Evolutionary conservation across 208 protist genomes (phyloP).

Genomic region (Phytomonas francai): DNA sequence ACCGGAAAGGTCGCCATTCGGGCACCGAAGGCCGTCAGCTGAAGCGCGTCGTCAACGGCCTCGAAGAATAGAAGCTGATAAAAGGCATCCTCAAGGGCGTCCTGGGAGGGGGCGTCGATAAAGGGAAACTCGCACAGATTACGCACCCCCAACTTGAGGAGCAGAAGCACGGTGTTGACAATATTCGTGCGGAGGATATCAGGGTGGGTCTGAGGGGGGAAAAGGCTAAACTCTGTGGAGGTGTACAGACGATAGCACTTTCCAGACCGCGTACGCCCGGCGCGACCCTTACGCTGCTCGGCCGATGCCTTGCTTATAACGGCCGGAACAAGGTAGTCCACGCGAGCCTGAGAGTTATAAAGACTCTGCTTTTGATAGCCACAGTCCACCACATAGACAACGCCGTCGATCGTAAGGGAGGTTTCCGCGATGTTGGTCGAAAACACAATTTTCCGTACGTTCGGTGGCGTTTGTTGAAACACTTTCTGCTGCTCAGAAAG

Average conservation of each 20-base stretch:
- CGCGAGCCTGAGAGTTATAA: constrained; percentile 92
- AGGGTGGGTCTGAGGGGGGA: constrained; percentile 81
- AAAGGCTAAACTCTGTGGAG: constrained; percentile 58
- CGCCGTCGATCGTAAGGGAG: constrained; percentile 99
- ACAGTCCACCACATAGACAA: constrained; percentile 99
- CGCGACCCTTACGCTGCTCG: constrained; percentile 99
- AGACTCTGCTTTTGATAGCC: constrained; percentile 99
- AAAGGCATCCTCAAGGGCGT: constrained; percentile 94
- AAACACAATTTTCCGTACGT: constrained; percentile 92
- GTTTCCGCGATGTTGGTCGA: constrained; percentile 99
- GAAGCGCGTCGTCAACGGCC: constrained; percentile 94
- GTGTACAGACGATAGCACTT: constrained; percentile 98
- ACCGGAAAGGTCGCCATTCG: constrained; percentile 69
- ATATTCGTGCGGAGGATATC: constrained; percentile 97
- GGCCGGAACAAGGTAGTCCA: constrained; percentile 96
- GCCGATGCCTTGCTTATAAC: constrained; percentile 98
- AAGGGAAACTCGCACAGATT: constrained; percentile 96
- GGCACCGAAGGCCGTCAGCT: constrained; percentile 59
- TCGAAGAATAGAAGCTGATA: constrained; percentile 97
- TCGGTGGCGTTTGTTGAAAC: constrained; percentile 28
- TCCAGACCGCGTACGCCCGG: constrained; percentile 96
- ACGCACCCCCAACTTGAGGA: constrained; percentile 95
- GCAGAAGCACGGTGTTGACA: constrained; percentile 90
- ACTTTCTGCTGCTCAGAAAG: constrained; percentile 74
- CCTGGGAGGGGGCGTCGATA: constrained; percentile 95